Percentiles rank a stretch among this genome's conserved stretches.
phyloP scores from a whole-genome alignment of 805 yeast genomes.

The Lipomyces yamanashiensis region DNA sequence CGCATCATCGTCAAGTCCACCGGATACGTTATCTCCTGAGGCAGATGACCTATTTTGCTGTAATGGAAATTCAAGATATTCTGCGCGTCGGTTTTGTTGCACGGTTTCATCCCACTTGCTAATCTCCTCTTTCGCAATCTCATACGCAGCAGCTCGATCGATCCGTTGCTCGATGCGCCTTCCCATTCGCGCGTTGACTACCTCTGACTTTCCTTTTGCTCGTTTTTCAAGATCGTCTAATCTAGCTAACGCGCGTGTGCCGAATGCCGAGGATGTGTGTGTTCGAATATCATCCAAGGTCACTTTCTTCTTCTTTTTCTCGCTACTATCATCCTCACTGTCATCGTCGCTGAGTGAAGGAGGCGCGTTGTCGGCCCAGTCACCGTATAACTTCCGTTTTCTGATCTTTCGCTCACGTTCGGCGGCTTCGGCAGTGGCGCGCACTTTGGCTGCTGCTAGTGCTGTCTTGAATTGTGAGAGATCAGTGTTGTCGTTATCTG shows the following conservation, averaged over 20 bases:
- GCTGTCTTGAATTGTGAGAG: conserved; percentile 9
- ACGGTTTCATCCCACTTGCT: conserved; percentile 87
- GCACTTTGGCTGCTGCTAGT: conserved; percentile 3
- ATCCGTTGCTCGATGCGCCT: conserved; percentile 80
- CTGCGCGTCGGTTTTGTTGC: conserved; percentile 78
- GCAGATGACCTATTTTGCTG: conserved; percentile 45
- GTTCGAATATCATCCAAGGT: conserved; percentile 61
- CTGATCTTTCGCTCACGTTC: conserved; percentile 2
- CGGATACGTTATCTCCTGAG: conserved; percentile 2
- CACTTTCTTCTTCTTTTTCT: conserved; percentile 47
- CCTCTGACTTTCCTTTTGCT: conserved; percentile 43
- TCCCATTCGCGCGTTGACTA: conserved; percentile 82
- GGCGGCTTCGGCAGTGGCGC: conserved; percentile 16
- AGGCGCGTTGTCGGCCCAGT: conserved; percentile 9
- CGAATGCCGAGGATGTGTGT: conserved; percentile 64
- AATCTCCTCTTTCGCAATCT: conserved; percentile 83
- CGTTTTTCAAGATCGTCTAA: conserved; percentile 45
- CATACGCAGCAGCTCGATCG: conserved; percentile 89
- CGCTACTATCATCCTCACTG: conserved; percentile 4
- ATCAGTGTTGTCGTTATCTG: conserved; percentile 11
- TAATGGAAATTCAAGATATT: conserved; percentile 78
- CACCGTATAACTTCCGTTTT: conserved; percentile 17
- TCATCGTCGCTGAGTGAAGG: conserved; percentile 14
- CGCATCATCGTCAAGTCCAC: conserved; percentile 18
- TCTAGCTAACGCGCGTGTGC: conserved; percentile 55